Base-by-base conservation (phyloP, 163 green algal genomes). In the Coccomyxa subellipsoidea region DNA sequence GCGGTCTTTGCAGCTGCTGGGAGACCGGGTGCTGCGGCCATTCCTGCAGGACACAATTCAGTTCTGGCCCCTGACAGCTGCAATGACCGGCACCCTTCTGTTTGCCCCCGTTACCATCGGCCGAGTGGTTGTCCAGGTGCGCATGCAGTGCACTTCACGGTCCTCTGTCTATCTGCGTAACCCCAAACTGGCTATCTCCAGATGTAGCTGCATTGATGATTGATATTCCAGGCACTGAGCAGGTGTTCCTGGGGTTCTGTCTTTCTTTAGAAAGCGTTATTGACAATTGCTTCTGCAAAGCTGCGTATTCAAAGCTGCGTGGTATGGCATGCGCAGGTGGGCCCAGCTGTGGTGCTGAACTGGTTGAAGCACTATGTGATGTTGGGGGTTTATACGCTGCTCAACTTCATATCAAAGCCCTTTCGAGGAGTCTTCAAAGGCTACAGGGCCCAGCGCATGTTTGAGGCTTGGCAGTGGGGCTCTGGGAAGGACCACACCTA, bases 51-150 rank as follows among this genome's bases (percentile, higher is more conserved):
- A 96, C 85, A 92, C 89, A 1, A 88, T 94, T 34, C 89, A 90
- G 80, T 82, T 91, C n/a, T 76, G 82, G 39, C 92, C 91, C 2
- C 88, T 96, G 80, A 84, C 84, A 0, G 31, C 88, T 8, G 87
- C 86, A 0, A 95, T 96, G 92, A 32, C 54, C 7, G 91, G 88
- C 70, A 96, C 94, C 90, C 88, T 92, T 85, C 29, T 93, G 1
- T 34, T 4, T 7, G 83, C 87, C 38, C 87, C 87, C 0, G 0
- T 89, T 0, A 59, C 75, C 35, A 69, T 91, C 34, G 23, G 40
- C 0, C 34, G 78, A 7, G 81, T 87, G 23, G 12, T 91, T 35
- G 27, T 39, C 23, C 85, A 87, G 79, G 70, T 88, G 47, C 0
- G 73, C 0, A 36, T 18, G 35, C 23, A 36, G 9, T 18, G 36